These are phyloP conservation scores for Cyclotella cryptica DNA, from an alignment of 108 stramenopile species.

Conservation along the genomic window DNA sequence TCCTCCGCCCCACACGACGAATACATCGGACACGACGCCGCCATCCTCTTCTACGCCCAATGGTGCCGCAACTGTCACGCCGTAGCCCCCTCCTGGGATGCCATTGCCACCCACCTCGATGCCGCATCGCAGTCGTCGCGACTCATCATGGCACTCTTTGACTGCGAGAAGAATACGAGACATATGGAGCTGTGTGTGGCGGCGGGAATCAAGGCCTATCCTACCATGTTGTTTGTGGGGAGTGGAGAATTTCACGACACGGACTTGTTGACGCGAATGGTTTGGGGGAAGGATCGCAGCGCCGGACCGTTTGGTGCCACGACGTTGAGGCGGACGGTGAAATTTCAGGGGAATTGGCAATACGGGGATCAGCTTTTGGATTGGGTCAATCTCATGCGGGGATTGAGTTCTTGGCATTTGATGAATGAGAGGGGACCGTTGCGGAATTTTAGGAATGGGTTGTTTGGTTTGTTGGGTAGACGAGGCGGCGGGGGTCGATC, in stretches of 20 bases:
- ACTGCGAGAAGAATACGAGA: slow-evolving; percentile 70
- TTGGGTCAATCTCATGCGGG: slow-evolving; percentile 82
- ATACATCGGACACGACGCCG: slow-evolving; percentile 73
- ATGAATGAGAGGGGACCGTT: slow-evolving; percentile 62
- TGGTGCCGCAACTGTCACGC: slow-evolving; percentile 77
- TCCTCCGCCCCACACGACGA: slow-evolving; percentile 22
- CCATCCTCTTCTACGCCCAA: slow-evolving; percentile 85
- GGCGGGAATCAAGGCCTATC: slow-evolving; percentile 65
- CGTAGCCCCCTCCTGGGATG: slow-evolving; percentile 75
- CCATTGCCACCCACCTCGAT: slow-evolving; percentile 63
- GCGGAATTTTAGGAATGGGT: slow-evolving; percentile 54
- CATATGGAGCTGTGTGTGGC: slow-evolving; percentile 64
- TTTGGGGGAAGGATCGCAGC: slow-evolving; percentile 57
- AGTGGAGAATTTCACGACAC: slow-evolving; percentile 71
- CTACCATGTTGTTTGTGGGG: slow-evolving; percentile 81
- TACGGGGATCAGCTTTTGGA: slow-evolving; percentile 76
- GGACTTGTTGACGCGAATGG: slow-evolving; percentile 45
- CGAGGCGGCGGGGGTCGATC: not conserved
- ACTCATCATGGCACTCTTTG: slow-evolving; percentile 80
- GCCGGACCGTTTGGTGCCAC: slow-evolving; percentile 58
- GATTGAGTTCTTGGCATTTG: slow-evolving; percentile 75
- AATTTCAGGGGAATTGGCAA: slow-evolving; percentile 82
- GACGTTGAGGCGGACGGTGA: slow-evolving; percentile 59
- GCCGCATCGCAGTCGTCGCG: slow-evolving; percentile 64
- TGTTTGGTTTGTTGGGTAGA: slow-evolving; percentile 49